Base-by-base conservation (phyloP, 2,329 filamentous ascomycete species). In the Penicillium freii region DNA sequence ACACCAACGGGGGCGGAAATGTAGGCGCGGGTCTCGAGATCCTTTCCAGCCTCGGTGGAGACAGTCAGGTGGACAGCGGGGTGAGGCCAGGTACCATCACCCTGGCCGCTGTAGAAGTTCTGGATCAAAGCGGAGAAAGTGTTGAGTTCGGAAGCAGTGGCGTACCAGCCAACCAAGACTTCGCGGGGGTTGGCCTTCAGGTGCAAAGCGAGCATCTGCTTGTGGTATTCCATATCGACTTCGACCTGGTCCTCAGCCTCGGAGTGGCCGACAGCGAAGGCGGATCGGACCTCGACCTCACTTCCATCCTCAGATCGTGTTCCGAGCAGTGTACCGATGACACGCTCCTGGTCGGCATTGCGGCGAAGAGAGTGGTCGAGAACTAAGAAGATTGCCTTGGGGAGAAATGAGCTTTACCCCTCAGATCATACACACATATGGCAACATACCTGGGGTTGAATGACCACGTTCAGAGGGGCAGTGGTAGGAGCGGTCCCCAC, bases 191-290 rank as follows among this genome's bases (percentile, higher is more conserved):
- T 90, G 57, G 92, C 93, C 80, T 93, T 93, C 67, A 97, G 87
- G 75, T 96, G 93, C 69, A 99, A 82, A 59, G 90, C 89, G 57
- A 97, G 87, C 94, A 99, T 99, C 78, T 93, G 92, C 85, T 97
- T 97, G 81, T 99, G 94, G 80, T 97, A 99, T 79, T 99, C 94
- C 84, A 99, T 96, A 75, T 99, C 94, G 64, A 99, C 94, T 79
- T 99, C 94, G 71, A 99, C 94, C 79, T 99, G 94, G 78, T 99
- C 94, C 75, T 92, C 90, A 68, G 93, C 96, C 81, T 99, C 94
- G 67, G 93, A 97, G 82, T 99, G 94, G 66, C 93, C 92, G 72
- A 99, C 96, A 67, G 94, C 94, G 76, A 99, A 99, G 81, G 91
- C 93, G 73, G 91, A 95, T 73, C 91, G 88, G 71, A 99, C 94